Percentiles rank a stretch among this genome's conserved stretches.
phyloP scores from a whole-genome alignment of 768 basidiomycete genomes.

The Serendipita sp. region DNA sequence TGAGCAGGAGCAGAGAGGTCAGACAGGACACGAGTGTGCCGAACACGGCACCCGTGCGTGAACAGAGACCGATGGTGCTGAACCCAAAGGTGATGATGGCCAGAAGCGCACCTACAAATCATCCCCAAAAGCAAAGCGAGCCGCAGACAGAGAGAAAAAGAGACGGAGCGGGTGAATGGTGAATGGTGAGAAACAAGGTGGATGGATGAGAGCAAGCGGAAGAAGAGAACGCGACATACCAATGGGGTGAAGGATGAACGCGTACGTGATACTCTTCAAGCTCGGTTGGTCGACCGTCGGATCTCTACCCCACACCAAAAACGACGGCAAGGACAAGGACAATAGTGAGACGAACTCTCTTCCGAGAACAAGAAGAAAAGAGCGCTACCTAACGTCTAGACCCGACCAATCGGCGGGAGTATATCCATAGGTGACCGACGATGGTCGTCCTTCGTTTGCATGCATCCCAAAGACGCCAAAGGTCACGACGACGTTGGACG shows the following conservation, averaged over 20 bases:
- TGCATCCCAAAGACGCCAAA: neutral
- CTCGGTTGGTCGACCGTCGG: neutral
- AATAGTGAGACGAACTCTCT: too few species aligned
- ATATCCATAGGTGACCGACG: neutral
- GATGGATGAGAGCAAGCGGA: neutral
- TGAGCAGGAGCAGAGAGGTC: neutral
- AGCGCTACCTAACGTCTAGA: neutral
- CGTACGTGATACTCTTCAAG: neutral
- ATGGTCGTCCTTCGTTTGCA: neutral
- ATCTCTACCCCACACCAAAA: too few species aligned
- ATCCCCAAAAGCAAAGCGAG: neutral
- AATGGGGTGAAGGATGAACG: neutral
- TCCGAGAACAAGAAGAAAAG: neutral
- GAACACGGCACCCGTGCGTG: neutral
- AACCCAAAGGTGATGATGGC: conserved; percentile 3
- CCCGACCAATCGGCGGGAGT: neutral
- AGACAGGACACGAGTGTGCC: neutral
- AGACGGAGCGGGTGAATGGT: too few species aligned
- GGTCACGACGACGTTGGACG: neutral
- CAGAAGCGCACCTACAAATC: neutral
- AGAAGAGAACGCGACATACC: neutral
- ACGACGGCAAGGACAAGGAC: too few species aligned
- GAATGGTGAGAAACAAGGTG: neutral
- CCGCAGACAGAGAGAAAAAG: too few species aligned
- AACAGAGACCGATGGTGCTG: neutral